Evolutionary conservation across 192 early-diverging fungal species (phyloP).

Genomic region (Linnemannia schmuckeri): DNA sequence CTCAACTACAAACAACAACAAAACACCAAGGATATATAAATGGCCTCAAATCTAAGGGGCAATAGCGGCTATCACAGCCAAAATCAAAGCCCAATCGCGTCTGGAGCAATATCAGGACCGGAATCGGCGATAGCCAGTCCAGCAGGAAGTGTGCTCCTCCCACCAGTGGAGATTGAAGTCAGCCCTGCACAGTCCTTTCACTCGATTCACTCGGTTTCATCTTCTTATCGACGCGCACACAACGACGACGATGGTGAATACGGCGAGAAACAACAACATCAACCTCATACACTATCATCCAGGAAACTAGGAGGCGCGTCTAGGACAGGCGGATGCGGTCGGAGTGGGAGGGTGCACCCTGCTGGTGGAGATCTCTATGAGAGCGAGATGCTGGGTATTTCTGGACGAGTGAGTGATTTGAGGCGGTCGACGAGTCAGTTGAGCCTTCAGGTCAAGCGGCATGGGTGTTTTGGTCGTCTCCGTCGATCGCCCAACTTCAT

Average conservation of each 20-base stretch:
- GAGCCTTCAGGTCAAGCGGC: slow-evolving; percentile 19
- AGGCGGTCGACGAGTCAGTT: slow-evolving; percentile 16
- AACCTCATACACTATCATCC: neutral
- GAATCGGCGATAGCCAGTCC: slow-evolving; percentile 17
- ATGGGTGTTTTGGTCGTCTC: slow-evolving; percentile 34
- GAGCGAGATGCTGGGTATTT: neutral
- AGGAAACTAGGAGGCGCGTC: neutral
- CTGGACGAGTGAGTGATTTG: neutral
- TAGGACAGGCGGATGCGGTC: neutral
- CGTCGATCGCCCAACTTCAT: slow-evolving; percentile 49
- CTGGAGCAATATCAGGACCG: neutral
- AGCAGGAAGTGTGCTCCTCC: slow-evolving; percentile 32
- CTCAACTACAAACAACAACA: neutral
- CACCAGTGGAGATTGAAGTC: slow-evolving; percentile 39
- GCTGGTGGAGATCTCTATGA: neutral
- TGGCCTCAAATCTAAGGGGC: slow-evolving; percentile 3
- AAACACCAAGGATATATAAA: neutral
- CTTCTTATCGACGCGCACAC: neutral
- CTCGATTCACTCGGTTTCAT: slow-evolving; percentile 11
- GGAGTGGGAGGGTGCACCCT: neutral
- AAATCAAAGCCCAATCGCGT: slow-evolving; percentile 8
- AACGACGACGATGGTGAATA: neutral
- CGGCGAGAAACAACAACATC: neutral
- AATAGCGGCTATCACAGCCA: neutral
- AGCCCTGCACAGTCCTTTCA: slow-evolving; percentile 21